These are phyloP conservation scores for Quercus robur DNA, from an alignment of 306 rosid species.

Conservation along the genomic window DNA sequence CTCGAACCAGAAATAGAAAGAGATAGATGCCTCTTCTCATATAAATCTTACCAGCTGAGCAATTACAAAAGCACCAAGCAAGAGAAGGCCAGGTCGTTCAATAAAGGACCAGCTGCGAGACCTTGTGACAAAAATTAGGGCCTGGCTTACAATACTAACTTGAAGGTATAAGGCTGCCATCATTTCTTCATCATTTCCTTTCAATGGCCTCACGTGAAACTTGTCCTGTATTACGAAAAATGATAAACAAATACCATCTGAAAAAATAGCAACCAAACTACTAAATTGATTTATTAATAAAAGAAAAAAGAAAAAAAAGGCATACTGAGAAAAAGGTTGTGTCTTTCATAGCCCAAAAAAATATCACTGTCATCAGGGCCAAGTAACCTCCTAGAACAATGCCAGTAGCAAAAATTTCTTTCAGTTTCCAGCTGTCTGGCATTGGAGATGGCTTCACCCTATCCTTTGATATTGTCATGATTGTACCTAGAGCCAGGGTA, in stretches of 20 bases:
- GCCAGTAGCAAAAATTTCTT: slow-evolving; percentile 96
- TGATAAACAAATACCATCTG: neutral
- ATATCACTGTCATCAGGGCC: slow-evolving; percentile 94
- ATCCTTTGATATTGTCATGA: slow-evolving; percentile 98
- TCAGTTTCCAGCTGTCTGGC: slow-evolving; percentile 97
- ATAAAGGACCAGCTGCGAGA: slow-evolving; percentile 92
- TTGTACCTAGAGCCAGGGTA: slow-evolving; percentile 58
- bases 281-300: neutral
- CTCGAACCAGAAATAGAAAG: neutral
- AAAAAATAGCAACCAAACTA: neutral
- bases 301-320: neutral
- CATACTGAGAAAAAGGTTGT: slow-evolving; percentile 74
- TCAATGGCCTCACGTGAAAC: slow-evolving; percentile 49
- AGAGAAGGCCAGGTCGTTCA: slow-evolving; percentile 93
- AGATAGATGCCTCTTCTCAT: neutral
- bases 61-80: slow-evolving; percentile 70
- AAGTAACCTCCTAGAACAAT: slow-evolving; percentile 91
- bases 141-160: slow-evolving; percentile 98
- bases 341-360: slow-evolving; percentile 76
- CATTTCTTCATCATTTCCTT: slow-evolving; percentile 36
- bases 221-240: slow-evolving; percentile 48
- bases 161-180: slow-evolving; percentile 98
- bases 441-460: slow-evolving; percentile 92
- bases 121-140: slow-evolving; percentile 91
- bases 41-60: slow-evolving; percentile 81